Evolutionary conservation across 176 grass and related monocot species (phyloP).

Genomic region (Lolium perenne): DNA sequence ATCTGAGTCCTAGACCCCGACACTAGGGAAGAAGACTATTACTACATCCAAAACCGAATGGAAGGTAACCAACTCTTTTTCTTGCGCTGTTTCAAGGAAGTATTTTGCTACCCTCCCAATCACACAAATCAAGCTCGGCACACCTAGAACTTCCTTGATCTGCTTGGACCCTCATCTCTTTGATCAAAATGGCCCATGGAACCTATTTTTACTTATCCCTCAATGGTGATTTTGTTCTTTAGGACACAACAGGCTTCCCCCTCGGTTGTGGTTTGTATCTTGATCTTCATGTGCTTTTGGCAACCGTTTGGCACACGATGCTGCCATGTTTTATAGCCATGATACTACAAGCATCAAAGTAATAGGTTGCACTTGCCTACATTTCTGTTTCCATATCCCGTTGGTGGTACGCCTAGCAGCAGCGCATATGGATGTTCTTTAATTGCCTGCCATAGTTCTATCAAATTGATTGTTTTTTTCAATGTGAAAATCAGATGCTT

Average conservation of each 20-base stretch:
- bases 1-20: too few species aligned
- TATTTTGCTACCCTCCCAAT: too few species aligned
- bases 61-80: too few species aligned
- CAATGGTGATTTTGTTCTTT: not conserved
- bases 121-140: not conserved
- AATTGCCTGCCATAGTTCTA: not conserved
- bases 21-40: too few species aligned
- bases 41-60: too few species aligned
- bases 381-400: not conserved
- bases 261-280: not conserved
- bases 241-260: not conserved
- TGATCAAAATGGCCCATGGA: not conserved
- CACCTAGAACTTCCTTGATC: not conserved
- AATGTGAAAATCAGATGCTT: not conserved
- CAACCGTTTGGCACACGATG: too few species aligned
- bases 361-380: not conserved
- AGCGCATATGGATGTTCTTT: not conserved
- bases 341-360: not conserved
- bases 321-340: slow-evolving; percentile 1
- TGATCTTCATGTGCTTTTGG: not conserved
- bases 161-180: not conserved
- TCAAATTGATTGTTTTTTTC: not conserved
- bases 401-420: not conserved
- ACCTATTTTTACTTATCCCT: not conserved
- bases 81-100: too few species aligned